phyloP scores from a whole-genome alignment of 1,284 basidiomycete species.

The Pisolithus thermaeus region DNA sequence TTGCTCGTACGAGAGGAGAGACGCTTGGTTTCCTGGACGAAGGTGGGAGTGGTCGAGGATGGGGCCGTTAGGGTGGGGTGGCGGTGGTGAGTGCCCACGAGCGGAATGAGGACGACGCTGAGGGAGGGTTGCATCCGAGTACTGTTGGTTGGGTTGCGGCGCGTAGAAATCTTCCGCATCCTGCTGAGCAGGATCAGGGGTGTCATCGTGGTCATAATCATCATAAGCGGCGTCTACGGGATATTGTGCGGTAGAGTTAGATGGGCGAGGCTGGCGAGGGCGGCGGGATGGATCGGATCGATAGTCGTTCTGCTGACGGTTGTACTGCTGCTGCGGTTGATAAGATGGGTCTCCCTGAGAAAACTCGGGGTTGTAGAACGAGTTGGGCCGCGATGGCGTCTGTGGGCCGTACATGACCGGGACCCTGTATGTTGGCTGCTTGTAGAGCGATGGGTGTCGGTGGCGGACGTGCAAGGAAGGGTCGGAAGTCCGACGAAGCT shows the following conservation, averaged over 20 bases:
- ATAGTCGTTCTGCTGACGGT: slow-evolving; percentile 5
- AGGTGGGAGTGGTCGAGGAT: slow-evolving; percentile 93
- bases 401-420: slow-evolving; percentile 27
- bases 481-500: not conserved
- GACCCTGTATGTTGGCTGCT: no score
- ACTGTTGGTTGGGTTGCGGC: slow-evolving; percentile 11
- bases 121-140: slow-evolving; percentile 18
- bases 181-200: slow-evolving; percentile 18
- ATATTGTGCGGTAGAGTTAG: slow-evolving; percentile 23
- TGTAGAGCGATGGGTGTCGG: no score
- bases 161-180: slow-evolving; percentile 37
- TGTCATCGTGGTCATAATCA: slow-evolving; percentile 24
- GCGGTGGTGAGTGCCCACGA: slow-evolving; percentile 41
- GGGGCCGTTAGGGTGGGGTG: slow-evolving; percentile 49
- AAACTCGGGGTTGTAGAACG: slow-evolving; percentile 31
- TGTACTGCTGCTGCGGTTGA: slow-evolving; percentile 1
- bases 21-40: slow-evolving; percentile 86
- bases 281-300: slow-evolving; percentile 4
- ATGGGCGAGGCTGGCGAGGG: slow-evolving; percentile 16
- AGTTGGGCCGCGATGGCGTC: slow-evolving; percentile 31
- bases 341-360: slow-evolving; percentile 6
- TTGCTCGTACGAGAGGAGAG: slow-evolving; percentile 89
- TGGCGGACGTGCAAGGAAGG: not conserved
- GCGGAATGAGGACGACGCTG: slow-evolving; percentile 33
- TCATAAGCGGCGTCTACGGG: slow-evolving; percentile 27